Conservation (phyloP, 2,329 filamentous ascomycete species). For the Apiospora arundinis region DNA sequence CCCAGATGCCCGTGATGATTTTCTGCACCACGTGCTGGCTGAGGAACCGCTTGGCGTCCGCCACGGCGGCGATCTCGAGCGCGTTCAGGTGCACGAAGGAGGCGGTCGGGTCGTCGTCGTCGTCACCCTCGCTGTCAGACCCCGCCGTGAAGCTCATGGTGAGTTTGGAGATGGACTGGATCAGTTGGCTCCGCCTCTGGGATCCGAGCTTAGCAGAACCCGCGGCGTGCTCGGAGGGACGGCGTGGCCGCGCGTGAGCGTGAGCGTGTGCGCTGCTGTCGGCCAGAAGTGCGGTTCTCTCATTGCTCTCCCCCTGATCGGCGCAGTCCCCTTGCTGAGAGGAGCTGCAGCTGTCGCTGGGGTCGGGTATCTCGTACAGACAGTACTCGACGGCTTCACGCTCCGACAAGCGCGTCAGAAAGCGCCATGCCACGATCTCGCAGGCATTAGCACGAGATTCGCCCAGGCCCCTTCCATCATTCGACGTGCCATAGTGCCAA, state of each 20-base stretch:
- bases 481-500: conserved; percentile 73
- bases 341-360: conserved; percentile 28
- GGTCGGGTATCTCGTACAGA: conserved; percentile 71
- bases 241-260: background rate
- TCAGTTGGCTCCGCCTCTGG: conserved; percentile 54
- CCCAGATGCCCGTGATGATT: conserved; percentile 75
- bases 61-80: conserved; percentile 76
- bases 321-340: conserved; percentile 20
- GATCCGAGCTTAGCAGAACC: conserved; percentile 40
- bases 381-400: conserved; percentile 77
- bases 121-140: conserved; percentile 48
- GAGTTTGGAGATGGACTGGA: conserved; percentile 62
- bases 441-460: conserved; percentile 75
- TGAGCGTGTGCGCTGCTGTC: conserved; percentile 27
- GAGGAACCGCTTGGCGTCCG: conserved; percentile 74
- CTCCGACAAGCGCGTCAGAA: conserved; percentile 73
- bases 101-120: conserved; percentile 68
- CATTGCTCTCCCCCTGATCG: conserved; percentile 52
- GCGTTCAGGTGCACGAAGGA: conserved; percentile 83
- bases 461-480: conserved; percentile 69
- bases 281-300: conserved; percentile 54
- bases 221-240: background rate
- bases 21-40: conserved; percentile 74
- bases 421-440: conserved; percentile 83
- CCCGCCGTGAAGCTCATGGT: conserved; percentile 53